Evolutionary conservation across 176 grass and related monocot genomes (phyloP), one percentile per base, ranked within the genome.

Genomic region (Alopecurus myosuroides): DNA sequence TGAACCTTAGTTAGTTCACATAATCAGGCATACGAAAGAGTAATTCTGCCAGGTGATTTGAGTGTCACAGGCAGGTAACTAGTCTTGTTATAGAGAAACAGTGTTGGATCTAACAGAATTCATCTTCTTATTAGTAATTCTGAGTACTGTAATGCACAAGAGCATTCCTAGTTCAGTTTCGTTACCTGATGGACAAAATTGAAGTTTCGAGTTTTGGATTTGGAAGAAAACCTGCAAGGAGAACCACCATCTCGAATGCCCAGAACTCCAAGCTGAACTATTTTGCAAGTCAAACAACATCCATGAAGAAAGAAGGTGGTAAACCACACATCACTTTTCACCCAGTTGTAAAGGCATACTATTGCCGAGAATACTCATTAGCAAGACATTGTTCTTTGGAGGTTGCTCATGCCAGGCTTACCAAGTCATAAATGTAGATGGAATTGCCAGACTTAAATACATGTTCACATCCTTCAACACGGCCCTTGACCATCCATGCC

Each of bases 231-330:
- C 95, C 95, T 22, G 95, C 81, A 70, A 97, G 82, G 4, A 97
- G 90, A 90, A 97, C 90, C 76, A 97, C 95, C 95, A 97, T 97
- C 86, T 97, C 95, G 62, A 97, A 97, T 57, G 92, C 91, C 95
- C 95, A 97, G 81, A 91, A 97, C 77, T 97, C 92, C 87, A 97
- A 91, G 86, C 95, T 97, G 74, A 62, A 30, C 3, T 73, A 86
- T 56, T 9, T 83, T 65, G 45, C 34, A 73, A 78, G 7, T 14
- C 53, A 78, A 82, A 90, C 60, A 56, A 55, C 78, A 17, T 77
- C 41, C 83, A 72, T 42, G 62, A 22, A 82, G 31, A 60, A 86
- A 64, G 33, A 63, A 86, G 26, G 61, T 49, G 17, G 34, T 62
- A 82, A 84, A 55, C 14, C 39, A 40, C 66, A 64, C 22, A 11